Percentiles rank a stretch among this genome's conserved stretches.
Evolutionary conservation across 2,329 filamentous ascomycete genomes (phyloP).

Genomic region (Colletotrichum destructivum): DNA sequence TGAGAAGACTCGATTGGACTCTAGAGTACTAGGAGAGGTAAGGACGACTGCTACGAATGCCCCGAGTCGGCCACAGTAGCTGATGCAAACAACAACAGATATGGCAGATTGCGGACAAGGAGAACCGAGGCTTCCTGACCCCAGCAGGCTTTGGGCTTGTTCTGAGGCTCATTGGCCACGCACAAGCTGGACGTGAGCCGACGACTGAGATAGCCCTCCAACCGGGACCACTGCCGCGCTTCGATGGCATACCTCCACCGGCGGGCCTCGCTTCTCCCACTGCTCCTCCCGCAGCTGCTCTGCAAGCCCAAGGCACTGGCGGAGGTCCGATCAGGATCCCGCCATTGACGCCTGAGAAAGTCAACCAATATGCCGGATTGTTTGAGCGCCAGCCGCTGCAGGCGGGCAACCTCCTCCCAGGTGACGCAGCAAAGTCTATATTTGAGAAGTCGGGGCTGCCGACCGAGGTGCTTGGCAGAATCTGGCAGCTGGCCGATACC

Average conservation of each 20-base stretch:
- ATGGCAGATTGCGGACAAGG: conserved; percentile 98
- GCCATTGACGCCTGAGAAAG: conserved; percentile 89
- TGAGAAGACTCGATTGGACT: conserved; percentile 92
- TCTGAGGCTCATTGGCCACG: conserved; percentile 93
- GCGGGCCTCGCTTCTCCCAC: conserved; percentile 54
- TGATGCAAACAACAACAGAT: conserved; percentile 71
- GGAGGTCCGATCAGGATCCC: conserved; percentile 86
- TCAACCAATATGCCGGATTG: conserved; percentile 87
- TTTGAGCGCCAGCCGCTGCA: conserved; percentile 91
- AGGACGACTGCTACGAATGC: conserved; percentile 47
- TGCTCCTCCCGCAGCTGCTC: conserved; percentile 64
- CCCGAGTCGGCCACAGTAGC: not conserved
- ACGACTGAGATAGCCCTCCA: conserved; percentile 86
- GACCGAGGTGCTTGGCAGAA: conserved; percentile 91
- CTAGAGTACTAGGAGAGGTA: conserved; percentile 89
- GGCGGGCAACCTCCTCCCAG: conserved; percentile 80
- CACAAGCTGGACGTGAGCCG: conserved; percentile 88
- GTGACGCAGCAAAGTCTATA: conserved; percentile 91
- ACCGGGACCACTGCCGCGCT: conserved; percentile 90
- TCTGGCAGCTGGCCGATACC: conserved; percentile 96
- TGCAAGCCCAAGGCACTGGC: conserved; percentile 73
- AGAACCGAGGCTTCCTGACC: conserved; percentile 95
- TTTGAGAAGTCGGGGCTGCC: conserved; percentile 94
- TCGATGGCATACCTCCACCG: conserved; percentile 77
- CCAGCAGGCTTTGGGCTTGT: conserved; percentile 95